Evolutionary conservation across 768 basidiomycete species (phyloP).

Genomic region (Trametes sanguinea): DNA sequence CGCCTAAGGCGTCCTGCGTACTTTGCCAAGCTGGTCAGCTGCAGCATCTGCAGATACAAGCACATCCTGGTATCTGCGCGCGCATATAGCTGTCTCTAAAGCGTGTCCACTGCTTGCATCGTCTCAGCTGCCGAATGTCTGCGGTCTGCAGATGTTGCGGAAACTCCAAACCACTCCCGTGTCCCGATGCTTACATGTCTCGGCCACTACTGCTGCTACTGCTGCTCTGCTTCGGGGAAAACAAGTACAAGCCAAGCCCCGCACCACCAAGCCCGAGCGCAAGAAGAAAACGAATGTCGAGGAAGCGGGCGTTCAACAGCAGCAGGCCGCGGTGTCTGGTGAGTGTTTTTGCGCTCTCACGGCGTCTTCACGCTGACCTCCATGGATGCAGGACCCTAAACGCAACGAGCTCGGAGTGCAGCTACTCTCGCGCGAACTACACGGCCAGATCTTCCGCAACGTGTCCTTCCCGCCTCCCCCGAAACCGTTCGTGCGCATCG

Average conservation of each 20-base stretch:
- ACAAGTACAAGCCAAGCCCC: neutral
- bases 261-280: neutral
- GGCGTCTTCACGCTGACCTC: neutral
- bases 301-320: neutral
- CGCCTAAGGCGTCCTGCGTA: neutral
- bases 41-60: too few species aligned
- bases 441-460: constrained; percentile 80
- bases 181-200: constrained; percentile 14
- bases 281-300: neutral
- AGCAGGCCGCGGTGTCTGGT: constrained; percentile 6
- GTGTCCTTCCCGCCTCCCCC: constrained; percentile 64
- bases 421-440: constrained; percentile 79
- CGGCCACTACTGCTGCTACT: constrained; percentile 11
- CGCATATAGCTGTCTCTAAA: too few species aligned
- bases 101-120: neutral
- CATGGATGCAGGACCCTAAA: constrained; percentile 45
- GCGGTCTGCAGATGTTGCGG: constrained; percentile 17
- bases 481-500: constrained; percentile 65
- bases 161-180: constrained; percentile 11
- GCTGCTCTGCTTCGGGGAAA: constrained; percentile 4
- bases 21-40: too few species aligned
- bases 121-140: constrained; percentile 7
- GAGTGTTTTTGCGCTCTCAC: neutral
- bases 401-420: constrained; percentile 94
- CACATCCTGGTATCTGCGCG: too few species aligned